Evolutionary conservation across 2,329 filamentous ascomycete species (phyloP).

Genomic region (Stemphylium beticola): DNA sequence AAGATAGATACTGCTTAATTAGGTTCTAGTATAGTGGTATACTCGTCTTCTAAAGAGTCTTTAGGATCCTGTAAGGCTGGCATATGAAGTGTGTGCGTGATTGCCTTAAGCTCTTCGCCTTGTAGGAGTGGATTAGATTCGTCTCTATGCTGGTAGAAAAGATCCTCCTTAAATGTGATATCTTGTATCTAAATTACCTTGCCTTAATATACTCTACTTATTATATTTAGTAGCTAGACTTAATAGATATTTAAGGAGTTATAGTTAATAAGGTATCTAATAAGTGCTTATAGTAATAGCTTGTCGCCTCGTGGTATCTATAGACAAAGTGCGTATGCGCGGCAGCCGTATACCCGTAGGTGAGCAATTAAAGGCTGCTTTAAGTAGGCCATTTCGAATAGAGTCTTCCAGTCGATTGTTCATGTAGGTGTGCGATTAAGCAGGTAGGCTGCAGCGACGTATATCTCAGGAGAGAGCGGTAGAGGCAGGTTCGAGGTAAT

Average conservation of each 20-base stretch:
- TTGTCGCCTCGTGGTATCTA: conserved; percentile 15
- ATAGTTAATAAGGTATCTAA: conserved; percentile 26
- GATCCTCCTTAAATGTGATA: neutral
- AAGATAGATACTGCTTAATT: neutral
- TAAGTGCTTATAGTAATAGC: conserved; percentile 13
- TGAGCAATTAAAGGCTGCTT: conserved; percentile 19
- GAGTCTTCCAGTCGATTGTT: conserved; percentile 22
- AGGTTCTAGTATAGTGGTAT: neutral
- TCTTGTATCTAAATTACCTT: neutral
- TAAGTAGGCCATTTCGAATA: conserved; percentile 14
- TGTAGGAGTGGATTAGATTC: neutral
- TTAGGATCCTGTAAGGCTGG: neutral
- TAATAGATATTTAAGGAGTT: conserved; percentile 23
- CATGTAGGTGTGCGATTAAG: conserved; percentile 19
- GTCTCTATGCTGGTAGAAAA: neutral
- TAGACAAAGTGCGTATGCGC: conserved; percentile 14
- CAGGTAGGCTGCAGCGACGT: conserved; percentile 16
- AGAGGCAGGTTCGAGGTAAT: conserved; percentile 8
- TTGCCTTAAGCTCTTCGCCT: neutral
- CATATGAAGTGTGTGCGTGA: neutral
- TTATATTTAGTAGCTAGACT: conserved; percentile 8
- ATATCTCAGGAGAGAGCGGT: conserved; percentile 11
- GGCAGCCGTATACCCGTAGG: conserved; percentile 13
- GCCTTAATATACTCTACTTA: neutral
- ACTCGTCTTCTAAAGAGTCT: conserved; percentile 1